Evolutionary conservation across 2,329 filamentous ascomycete genomes (phyloP).

Genomic region (Pseudogymnoascus sp.): DNA sequence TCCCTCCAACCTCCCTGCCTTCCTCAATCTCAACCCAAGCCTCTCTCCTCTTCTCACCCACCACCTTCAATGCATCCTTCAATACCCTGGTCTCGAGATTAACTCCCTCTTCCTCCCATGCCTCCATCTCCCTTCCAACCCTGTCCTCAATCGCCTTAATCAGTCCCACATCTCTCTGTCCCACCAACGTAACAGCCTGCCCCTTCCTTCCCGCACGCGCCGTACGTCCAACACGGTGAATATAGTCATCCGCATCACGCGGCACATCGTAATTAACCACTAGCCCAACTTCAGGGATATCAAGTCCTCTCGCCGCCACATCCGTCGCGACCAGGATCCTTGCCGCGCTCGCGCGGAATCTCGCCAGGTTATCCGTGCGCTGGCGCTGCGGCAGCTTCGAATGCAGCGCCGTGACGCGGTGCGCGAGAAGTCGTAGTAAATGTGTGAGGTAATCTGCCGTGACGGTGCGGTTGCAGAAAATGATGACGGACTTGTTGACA

Average conservation of each 20-base stretch:
- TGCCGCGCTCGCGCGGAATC: constrained; percentile 84
- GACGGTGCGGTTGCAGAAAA: constrained; percentile 88
- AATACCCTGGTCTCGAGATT: constrained; percentile 88
- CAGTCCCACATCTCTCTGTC: constrained; percentile 85
- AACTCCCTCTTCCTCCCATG: constrained; percentile 84
- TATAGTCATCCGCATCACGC: constrained; percentile 93
- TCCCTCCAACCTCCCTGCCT: constrained; percentile 83
- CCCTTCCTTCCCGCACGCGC: constrained; percentile 82
- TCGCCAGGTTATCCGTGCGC: constrained; percentile 76
- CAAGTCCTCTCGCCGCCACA: constrained; percentile 86
- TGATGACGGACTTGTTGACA: constrained; percentile 68
- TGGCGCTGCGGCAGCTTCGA: constrained; percentile 79
- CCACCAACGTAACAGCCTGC: constrained; percentile 79
- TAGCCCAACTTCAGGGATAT: constrained; percentile 84
- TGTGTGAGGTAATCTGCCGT: constrained; percentile 88
- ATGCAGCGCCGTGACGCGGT: constrained; percentile 87
- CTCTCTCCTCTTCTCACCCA: constrained; percentile 90
- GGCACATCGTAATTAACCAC: constrained; percentile 96
- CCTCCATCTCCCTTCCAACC: constrained; percentile 71
- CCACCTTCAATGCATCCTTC: constrained; percentile 75
- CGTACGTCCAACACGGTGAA: constrained; percentile 91
- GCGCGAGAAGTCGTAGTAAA: constrained; percentile 73
- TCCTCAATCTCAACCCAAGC: constrained; percentile 88
- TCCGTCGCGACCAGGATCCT: constrained; percentile 91
- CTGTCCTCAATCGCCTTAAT: constrained; percentile 84